A percentile compares a stretch with the other conserved stretches of the same genome.
Conservation (phyloP, 169 alveolate genomes). For the Plasmodium yoelii region DNA sequence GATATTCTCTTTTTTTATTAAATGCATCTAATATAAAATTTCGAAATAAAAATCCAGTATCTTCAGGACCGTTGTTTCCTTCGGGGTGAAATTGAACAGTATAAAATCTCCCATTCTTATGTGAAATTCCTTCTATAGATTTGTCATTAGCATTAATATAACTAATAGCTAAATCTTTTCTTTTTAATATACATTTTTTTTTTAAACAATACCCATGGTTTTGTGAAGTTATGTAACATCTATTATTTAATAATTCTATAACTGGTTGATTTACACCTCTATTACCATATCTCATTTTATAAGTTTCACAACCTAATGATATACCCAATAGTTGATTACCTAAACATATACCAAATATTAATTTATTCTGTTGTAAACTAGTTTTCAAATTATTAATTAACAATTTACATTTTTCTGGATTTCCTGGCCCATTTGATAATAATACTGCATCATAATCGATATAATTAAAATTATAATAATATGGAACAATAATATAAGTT, state of each 20-base stretch:
- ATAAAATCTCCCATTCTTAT: constrained; percentile 86
- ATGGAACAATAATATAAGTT: constrained; percentile 83
- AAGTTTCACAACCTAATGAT: constrained; percentile 90
- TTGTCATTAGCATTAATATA: constrained; percentile 91
- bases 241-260: constrained; percentile 87
- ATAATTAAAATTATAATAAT: constrained; percentile 82
- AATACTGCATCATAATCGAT: constrained; percentile 90
- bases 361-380: constrained; percentile 80
- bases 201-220: constrained; percentile 90
- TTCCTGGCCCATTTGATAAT: constrained; percentile 92
- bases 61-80: constrained; percentile 91
- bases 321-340: constrained; percentile 91
- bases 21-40: constrained; percentile 83
- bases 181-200: constrained; percentile 45
- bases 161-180: constrained; percentile 77
- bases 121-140: constrained; percentile 88
- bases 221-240: constrained; percentile 91
- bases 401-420: constrained; percentile 82
- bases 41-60: constrained; percentile 87
- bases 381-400: constrained; percentile 80
- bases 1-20: constrained; percentile 63
- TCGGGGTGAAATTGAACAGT: constrained; percentile 92
- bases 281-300: constrained; percentile 89
- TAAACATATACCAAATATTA: constrained; percentile 90
- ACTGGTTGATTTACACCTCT: constrained; percentile 93